Evolutionary conservation across 768 basidiomycete genomes (phyloP), one percentile per base, ranked within the genome.

Genomic region (Boletus reticulatus): DNA sequence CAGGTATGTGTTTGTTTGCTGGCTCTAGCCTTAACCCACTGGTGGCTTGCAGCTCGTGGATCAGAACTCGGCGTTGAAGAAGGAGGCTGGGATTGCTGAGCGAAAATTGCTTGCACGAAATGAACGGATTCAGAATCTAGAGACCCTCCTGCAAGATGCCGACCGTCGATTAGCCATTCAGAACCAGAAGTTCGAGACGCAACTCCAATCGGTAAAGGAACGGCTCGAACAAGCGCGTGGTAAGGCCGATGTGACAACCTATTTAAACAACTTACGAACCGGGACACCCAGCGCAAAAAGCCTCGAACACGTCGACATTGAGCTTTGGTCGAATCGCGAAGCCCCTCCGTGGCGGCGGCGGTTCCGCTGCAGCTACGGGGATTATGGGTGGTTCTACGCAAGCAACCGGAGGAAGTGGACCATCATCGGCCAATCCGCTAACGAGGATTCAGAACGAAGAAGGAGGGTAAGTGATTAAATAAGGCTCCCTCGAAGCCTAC

Each of bases 51-150:
- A 98, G 94, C 89, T 99, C 59, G 96, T 98, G 51, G 96, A 99
- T 73, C 97, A 99, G 76, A 98, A 98, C 75, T 90, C 94, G 13
- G 84, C 89, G 13, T 77, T 99, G 62, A 98, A 98, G 83, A 98
- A 96, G 76, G 97, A 98, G 73, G 90, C 94, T 32, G 94, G 92
- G 20, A 91, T 96, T 62, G 93, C 96, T 52, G 97, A 99, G 73
- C 89, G 95, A 65, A 98, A 98, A 75, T 76, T 99, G 27, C 81
- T 97, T 63, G 94, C 95, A 37, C 87, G 97, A 53, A 98, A 98
- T 67, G 97, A 98, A 72, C 88, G 97, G 63, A 98, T 99, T 76
- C 90, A 94, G 76, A 96, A 94, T 73, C 80, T 99, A 59, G 97
- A 99, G 73, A 85, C 88, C 4, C 76, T 97, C 37, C 80, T 98